Evolutionary conservation across 768 basidiomycete species (phyloP).

Genomic region (Trametes maxima): DNA sequence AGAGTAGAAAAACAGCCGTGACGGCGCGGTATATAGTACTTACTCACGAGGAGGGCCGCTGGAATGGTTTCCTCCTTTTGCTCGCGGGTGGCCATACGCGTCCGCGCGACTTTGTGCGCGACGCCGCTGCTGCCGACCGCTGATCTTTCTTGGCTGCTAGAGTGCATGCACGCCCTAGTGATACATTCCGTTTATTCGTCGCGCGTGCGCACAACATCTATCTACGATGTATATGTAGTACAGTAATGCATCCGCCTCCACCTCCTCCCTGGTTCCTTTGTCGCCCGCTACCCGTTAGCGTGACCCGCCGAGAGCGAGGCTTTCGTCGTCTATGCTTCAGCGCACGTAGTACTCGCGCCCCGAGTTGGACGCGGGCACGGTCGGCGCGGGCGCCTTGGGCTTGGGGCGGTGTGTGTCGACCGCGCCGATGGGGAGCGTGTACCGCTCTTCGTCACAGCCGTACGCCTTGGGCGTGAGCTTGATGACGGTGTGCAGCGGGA

Average conservation of each 20-base stretch:
- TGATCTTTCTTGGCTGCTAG: neutral
- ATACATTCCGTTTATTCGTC: slow-evolving; percentile 15
- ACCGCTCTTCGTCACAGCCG: slow-evolving; percentile 97
- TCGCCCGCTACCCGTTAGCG: too few relatives aligned
- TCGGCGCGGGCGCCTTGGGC: slow-evolving; percentile 30
- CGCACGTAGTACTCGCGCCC: slow-evolving; percentile 28
- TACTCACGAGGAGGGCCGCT: too few relatives aligned
- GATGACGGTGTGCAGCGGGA: slow-evolving; percentile 95
- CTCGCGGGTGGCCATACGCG: too few relatives aligned
- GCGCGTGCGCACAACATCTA: neutral
- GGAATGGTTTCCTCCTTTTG: too few relatives aligned
- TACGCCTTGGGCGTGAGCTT: slow-evolving; percentile 98
- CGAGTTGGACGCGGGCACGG: slow-evolving; percentile 8
- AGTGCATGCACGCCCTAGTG: slow-evolving; percentile 5
- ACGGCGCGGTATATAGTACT: too few relatives aligned
- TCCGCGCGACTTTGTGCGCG: neutral
- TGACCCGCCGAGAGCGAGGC: neutral
- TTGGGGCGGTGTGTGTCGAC: slow-evolving; percentile 91
- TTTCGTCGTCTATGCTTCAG: too few relatives aligned
- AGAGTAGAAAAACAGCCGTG: too few relatives aligned
- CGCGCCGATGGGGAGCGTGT: slow-evolving; percentile 86
- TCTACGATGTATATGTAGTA: slow-evolving; percentile 16
- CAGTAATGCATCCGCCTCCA: neutral
- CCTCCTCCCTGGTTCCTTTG: neutral
- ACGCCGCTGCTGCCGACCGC: neutral